Evolutionary conservation across 306 rosid genomes (phyloP), one percentile per base, ranked within the genome.

Genomic region (Potentilla sterilis): DNA sequence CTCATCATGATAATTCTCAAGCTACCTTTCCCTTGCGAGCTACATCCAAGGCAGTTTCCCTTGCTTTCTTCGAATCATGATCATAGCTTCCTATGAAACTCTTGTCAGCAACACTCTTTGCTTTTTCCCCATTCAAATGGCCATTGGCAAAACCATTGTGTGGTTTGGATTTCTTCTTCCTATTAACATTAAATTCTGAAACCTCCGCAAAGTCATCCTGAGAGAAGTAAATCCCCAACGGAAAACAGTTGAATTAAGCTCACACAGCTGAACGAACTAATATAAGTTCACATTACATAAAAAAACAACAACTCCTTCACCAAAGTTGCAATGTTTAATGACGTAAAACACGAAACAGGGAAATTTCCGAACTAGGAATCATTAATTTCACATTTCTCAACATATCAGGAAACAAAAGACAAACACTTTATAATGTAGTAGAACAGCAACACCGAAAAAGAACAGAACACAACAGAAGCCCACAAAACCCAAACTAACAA

Each of bases 131-230:
- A 64, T 77, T 76, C 37, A 75, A 61, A 59, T 44, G 52, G 61
- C 61, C 72, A 40, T 63, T 59, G 37, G 22, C 64, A 49, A 69
- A 16, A 40, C 71, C 70, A 10, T 58, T 73, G 63, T 76, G 67
- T 7, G 85, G 86, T 83, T 82, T 87, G 48, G 76, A 63, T n/a
- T n/a, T n/a, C 77, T 77, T 89, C 88, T 86, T 88, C 78, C 69
- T 66, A 76, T 75, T 85, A 44, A 21, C 81, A 83, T 82, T 84
- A 72, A 85, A 28, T 7, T 87, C 81, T 43, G 87, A 67, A 72
- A 83, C 75, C 77, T 95, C 97, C 0, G 89, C 88, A 72, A 90
- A 87, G 49, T 89, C 93, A 44, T 84, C 97, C 99, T 95, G 84
- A 54, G 72, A 73, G 62, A 82, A 42, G 69, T 49, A 78, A 78